Conservation (phyloP, 345 rosid species). For the Eucalyptus rudis region DNA sequence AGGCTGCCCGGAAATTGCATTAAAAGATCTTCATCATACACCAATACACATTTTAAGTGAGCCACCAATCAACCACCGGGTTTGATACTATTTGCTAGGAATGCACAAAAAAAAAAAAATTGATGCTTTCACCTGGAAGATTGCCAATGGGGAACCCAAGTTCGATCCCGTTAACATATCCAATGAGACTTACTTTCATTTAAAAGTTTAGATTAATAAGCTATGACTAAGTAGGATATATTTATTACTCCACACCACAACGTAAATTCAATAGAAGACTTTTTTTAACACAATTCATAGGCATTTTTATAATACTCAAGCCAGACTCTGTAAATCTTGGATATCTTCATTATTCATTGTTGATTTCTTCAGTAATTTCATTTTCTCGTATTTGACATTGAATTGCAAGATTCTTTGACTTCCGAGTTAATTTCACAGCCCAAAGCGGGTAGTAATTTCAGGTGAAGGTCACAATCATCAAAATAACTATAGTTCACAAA, state of each 20-base stretch:
- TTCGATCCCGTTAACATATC: rapidly evolving
- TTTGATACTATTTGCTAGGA: not conserved
- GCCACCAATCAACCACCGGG: not conserved
- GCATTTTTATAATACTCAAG: not conserved
- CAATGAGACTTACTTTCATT: not conserved
- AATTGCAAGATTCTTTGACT: not conserved
- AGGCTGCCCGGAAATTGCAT: not conserved
- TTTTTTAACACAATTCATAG: not conserved
- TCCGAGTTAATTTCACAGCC: not conserved
- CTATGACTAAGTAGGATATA: not conserved
- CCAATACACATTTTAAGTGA: not conserved
- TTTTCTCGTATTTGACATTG: not conserved
- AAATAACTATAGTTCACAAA: not conserved
- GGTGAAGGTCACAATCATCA: not conserved
- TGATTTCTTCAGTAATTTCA: not conserved
- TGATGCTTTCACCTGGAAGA: not conserved
- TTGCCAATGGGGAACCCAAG: not conserved
- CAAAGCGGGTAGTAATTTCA: not conserved
- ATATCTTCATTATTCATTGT: not conserved
- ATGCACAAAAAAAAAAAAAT: not conserved
- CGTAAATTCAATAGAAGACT: rapidly evolving
- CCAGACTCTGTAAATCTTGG: rapidly evolving
- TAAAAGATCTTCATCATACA: not conserved
- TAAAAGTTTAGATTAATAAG: not conserved
- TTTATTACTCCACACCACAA: not conserved